Conservation (phyloP, 2,329 filamentous ascomycete species). For the Colletotrichum sansevieriae region DNA sequence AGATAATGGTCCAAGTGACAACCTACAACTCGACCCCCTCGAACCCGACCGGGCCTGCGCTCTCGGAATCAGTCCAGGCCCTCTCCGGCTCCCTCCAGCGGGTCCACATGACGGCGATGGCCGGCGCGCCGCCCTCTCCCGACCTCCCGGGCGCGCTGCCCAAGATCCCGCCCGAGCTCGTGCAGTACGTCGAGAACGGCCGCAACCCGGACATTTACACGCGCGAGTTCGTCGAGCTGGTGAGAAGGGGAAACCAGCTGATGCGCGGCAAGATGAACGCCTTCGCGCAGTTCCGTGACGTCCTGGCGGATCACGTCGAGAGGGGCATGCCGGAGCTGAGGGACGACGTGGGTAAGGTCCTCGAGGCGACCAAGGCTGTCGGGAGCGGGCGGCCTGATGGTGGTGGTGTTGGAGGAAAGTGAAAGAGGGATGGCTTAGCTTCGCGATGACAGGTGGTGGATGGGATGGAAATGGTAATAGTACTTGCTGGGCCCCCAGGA, state of each 20-base stretch:
- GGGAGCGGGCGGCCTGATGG: slow-evolving; percentile 26
- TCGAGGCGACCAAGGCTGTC: slow-evolving; percentile 56
- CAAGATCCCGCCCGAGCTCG: slow-evolving; percentile 70
- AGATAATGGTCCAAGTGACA: slow-evolving; percentile 72
- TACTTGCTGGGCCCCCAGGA: background rate
- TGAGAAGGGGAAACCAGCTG: slow-evolving; percentile 74
- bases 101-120: slow-evolving; percentile 56
- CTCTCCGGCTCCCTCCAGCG: slow-evolving; percentile 55
- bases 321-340: slow-evolving; percentile 70
- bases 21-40: slow-evolving; percentile 65
- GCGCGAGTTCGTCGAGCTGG: slow-evolving; percentile 78
- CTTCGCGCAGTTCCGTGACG: slow-evolving; percentile 72
- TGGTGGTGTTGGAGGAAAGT: background rate
- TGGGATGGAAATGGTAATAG: background rate
- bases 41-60: slow-evolving; percentile 21
- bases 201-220: slow-evolving; percentile 83
- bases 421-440: background rate
- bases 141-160: slow-evolving; percentile 55
- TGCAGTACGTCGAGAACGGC: slow-evolving; percentile 78
- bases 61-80: slow-evolving; percentile 46
- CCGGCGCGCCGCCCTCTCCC: slow-evolving; percentile 41
- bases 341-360: slow-evolving; percentile 64
- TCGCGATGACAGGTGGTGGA: background rate
- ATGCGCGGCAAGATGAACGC: slow-evolving; percentile 74
- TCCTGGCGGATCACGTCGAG: slow-evolving; percentile 70